Evolutionary conservation across 2,329 filamentous ascomycete species (phyloP).

Genomic region (Talaromyces albobiverticillius): DNA sequence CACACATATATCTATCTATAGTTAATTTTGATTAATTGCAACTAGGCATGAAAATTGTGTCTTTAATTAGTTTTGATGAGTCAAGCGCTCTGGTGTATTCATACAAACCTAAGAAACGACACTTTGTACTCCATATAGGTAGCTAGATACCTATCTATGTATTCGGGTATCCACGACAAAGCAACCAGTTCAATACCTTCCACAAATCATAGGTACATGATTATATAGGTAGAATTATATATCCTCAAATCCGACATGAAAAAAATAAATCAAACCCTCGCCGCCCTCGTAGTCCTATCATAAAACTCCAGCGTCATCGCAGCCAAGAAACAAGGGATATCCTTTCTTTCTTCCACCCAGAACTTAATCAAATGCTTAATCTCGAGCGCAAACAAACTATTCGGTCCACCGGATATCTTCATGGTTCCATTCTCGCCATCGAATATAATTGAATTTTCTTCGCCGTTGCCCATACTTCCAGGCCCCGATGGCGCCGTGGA

Average conservation of each 20-base stretch:
- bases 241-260: background rate
- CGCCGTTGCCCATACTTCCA: constrained; percentile 44
- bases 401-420: constrained; percentile 91
- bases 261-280: constrained; percentile 27
- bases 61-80: too few species aligned
- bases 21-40: background rate
- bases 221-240: constrained; percentile 10
- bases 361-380: constrained; percentile 87
- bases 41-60: background rate
- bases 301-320: constrained; percentile 92
- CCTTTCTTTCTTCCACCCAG: constrained; percentile 91
- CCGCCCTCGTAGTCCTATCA: constrained; percentile 55
- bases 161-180: background rate
- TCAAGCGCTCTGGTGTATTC: too few species aligned
- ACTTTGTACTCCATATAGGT: background rate
- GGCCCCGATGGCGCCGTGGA: constrained; percentile 40
- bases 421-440: constrained; percentile 94
- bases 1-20: background rate
- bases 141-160: background rate
- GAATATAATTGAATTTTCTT: constrained; percentile 68
- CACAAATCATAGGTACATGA: constrained; percentile 14
- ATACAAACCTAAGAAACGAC: background rate
- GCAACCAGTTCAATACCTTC: background rate
- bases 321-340: constrained; percentile 89
- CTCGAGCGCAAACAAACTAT: constrained; percentile 79